Evolutionary conservation across 306 rosid genomes (phyloP), one percentile per base, ranked within the genome.

Genomic region (Carpinus fangiana): DNA sequence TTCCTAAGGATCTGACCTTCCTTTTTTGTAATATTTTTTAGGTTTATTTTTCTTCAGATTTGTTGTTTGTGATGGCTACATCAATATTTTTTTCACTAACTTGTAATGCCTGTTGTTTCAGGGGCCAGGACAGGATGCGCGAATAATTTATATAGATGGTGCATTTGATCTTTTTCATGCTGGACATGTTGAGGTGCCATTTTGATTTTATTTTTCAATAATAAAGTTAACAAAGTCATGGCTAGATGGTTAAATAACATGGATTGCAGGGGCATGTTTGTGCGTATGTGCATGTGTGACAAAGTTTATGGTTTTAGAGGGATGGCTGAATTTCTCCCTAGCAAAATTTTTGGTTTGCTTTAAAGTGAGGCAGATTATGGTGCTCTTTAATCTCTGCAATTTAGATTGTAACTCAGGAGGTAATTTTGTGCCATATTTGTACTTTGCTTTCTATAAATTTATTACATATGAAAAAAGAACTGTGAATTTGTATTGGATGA

Each of bases 151-250:
- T 85, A 88, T 85, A 50, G 91, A 85, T 47, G 91, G 91, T 74
- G 91, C 91, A 43, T 88, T 88, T 88, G 91, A 88, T 81, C 88
- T 85, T 65, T 88, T 88, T 48, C 89, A 88, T 81, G 91, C 91
- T 74, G 91, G 91, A 70, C 91, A 85, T 47, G 91, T 88, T 60
- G 91, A 88, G 87, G 91, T 88, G 69, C 50, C 21, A 77, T 83
- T 10, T 9, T 52, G 0, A 81, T 50, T 66, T 18, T 43, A 18
- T 38, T 13, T 13, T 38, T 20, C 8, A 13, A 41, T 67, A 46
- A 4, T 18, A 17, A 66, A 66, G 50, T 10, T 17, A 38, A 66
- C 26, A 38, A 3, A 36, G 23, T 66, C 50, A 36, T 66, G 48
- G 71, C 5, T 66, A 66, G 50, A 66, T 66, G 50, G 50, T 38